Evolutionary conservation across 2,329 filamentous ascomycete species (phyloP).

Genomic region (Trichoderma lentiforme): DNA sequence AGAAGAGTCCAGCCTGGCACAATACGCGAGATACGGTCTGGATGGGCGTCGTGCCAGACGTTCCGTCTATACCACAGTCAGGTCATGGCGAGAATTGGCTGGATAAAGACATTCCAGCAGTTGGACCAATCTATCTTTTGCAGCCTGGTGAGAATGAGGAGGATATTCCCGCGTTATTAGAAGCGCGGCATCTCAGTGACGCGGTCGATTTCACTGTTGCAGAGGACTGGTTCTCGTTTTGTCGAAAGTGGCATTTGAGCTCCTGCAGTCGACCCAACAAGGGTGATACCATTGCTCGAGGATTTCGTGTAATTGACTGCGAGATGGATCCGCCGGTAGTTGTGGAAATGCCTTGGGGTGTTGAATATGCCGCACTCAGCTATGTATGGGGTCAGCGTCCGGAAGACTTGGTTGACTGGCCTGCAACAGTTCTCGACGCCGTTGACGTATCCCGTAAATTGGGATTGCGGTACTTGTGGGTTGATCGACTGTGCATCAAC

Average conservation of each 20-base stretch:
- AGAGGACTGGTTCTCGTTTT: constrained; percentile 11
- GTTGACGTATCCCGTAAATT: constrained; percentile 44
- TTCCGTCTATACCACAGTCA: neutral
- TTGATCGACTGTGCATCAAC: constrained; percentile 44
- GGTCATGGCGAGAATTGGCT: constrained; percentile 9
- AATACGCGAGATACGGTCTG: constrained; percentile 7
- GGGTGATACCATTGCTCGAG: neutral
- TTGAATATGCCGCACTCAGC: constrained; percentile 40
- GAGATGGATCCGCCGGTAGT: neutral
- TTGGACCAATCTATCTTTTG: constrained; percentile 10
- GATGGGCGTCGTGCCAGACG: constrained; percentile 15
- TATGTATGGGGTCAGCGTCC: constrained; percentile 39
- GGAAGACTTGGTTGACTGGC: constrained; percentile 19
- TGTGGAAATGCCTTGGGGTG: neutral
- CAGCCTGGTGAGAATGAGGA: neutral
- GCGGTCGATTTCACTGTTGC: neutral
- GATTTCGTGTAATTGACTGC: constrained; percentile 11
- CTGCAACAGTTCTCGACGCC: constrained; percentile 40
- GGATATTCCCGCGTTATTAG: neutral
- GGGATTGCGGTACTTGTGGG: constrained; percentile 43
- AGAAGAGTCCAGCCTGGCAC: constrained; percentile 3
- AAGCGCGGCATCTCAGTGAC: neutral
- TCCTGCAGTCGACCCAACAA: neutral
- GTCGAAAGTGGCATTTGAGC: neutral
- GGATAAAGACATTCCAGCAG: constrained; percentile 14